A percentile compares a stretch with the other conserved stretches of the same genome.
Evolutionary conservation across 2,329 filamentous ascomycete species (phyloP).

Genomic region (Clonostachys chloroleuca): DNA sequence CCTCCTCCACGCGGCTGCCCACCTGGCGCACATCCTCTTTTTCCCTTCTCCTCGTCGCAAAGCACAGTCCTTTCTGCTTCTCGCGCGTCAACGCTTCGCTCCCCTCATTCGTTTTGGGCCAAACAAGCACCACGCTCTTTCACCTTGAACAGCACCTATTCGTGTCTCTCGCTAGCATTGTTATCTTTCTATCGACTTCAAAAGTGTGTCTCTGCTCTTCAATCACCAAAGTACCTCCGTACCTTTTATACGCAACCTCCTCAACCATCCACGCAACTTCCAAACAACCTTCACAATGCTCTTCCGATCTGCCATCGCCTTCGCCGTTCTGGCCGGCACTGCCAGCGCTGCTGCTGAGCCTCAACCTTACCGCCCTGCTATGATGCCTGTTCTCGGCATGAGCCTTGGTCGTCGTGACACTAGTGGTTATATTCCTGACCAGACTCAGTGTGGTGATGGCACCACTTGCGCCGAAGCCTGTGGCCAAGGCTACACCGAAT

Average conservation of each 20-base stretch:
- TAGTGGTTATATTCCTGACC: slow-evolving; percentile 43
- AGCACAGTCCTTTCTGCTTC: no score
- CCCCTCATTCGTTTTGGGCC: neutral
- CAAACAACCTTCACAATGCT: slow-evolving; percentile 21
- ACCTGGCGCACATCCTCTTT: slow-evolving; percentile 12
- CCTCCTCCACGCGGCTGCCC: neutral
- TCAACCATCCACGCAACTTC: slow-evolving; percentile 7
- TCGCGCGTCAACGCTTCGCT: neutral
- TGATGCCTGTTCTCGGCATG: slow-evolving; percentile 27
- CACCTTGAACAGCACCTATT: neutral
- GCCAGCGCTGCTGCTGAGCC: slow-evolving; percentile 19
- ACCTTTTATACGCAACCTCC: neutral
- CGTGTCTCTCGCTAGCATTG: neutral
- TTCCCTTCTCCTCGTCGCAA: slow-evolving; percentile 1
- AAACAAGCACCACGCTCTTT: neutral
- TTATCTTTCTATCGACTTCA: neutral
- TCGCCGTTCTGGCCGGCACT: slow-evolving; percentile 27
- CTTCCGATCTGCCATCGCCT: slow-evolving; percentile 21
- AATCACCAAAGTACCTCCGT: neutral
- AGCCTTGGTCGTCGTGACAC: slow-evolving; percentile 37
- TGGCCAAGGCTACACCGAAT: slow-evolving; percentile 42
- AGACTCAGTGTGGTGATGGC: slow-evolving; percentile 42
- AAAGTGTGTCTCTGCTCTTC: slow-evolving; percentile 1
- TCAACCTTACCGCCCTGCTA: slow-evolving; percentile 29
- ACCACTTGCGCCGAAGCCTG: slow-evolving; percentile 51